phyloP scores from a whole-genome alignment of 1,284 basidiomycete genomes.

The Pseudozyma tsukubaensis region DNA sequence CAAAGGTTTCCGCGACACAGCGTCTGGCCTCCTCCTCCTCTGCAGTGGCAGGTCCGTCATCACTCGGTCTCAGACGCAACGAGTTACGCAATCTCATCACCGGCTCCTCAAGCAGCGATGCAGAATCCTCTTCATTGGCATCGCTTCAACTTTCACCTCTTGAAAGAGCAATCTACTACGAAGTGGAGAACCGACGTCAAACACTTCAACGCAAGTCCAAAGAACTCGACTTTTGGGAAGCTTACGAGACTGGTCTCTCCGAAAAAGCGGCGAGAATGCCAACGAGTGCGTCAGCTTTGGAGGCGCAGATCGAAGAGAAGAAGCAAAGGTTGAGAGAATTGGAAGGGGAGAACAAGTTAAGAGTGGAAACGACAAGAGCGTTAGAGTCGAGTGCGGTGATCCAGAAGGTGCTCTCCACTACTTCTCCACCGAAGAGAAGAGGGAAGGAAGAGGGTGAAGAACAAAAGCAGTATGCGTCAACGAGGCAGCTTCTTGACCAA shows the following conservation, averaged over 20 bases:
- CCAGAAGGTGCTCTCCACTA: constrained; percentile 33
- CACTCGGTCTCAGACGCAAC: constrained; percentile 13
- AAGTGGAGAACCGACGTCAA: constrained; percentile 29
- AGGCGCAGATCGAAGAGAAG: constrained; percentile 37
- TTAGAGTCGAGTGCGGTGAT: constrained; percentile 34
- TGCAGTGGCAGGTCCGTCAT: constrained; percentile 21
- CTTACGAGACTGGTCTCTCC: constrained; percentile 30
- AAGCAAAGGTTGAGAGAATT: constrained; percentile 23
- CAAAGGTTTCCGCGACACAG: constrained; percentile 16
- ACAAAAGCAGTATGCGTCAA: constrained; percentile 27
- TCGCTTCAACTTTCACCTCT: constrained; percentile 30
- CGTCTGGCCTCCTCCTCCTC: constrained; percentile 6
- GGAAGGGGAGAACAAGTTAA: constrained; percentile 25
- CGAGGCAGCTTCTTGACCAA: constrained; percentile 38
- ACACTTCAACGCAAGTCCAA: constrained; percentile 22
- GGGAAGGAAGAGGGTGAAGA: constrained; percentile 6
- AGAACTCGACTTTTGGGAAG: constrained; percentile 51
- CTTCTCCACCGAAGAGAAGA: constrained; percentile 8
- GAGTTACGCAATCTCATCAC: constrained; percentile 29
- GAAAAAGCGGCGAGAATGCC: constrained; percentile 36
- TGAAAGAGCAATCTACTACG: constrained; percentile 46
- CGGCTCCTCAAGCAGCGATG: not conserved
- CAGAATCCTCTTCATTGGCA: not conserved
- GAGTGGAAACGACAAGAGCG: constrained; percentile 31
- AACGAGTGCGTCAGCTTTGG: constrained; percentile 23